Base-by-base conservation (phyloP, 2,329 filamentous ascomycete genomes). In the Amylocarpus encephaloides region DNA sequence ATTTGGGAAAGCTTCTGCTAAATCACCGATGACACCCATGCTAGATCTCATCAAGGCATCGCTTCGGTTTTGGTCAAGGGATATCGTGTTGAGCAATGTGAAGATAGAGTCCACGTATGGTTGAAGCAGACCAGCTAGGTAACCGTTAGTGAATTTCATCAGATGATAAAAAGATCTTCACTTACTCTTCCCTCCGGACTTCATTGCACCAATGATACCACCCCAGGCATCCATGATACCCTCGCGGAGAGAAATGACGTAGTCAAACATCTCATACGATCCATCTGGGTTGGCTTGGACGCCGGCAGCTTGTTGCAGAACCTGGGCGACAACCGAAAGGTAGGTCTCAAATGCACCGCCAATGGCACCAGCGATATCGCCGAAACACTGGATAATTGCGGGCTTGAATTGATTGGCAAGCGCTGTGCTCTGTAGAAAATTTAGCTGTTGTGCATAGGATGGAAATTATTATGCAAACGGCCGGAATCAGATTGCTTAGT, bases 181-280 rank as follows among this genome's bases (percentile, higher is more conserved):
- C 82, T 69, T 70, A 86, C 85, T 83, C 75, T 92, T 92, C 64
- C 74, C 75, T 64, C 85, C 88, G 46, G 78, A 72, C 75, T 93
- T 95, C 85, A 97, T 90, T 47, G 93, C 90, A 68, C 92, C 83
- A 66, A 98, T 90, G 59, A 95, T 93, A 59, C 93, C 93, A 63
- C 91, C 90, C 91, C 94, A 98, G 32, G 93, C 93, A 76, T 98
- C 93, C 85, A 97, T 95, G 60, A 98, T 97, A 61, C 92, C 93
- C 67, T 98, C 94, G 48, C 93, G 85, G 43, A 98, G 79, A 16
- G 91, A 95, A 57, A 95, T 82, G 61, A 98, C 85, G 67, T 98
- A 98, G 70, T 97, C 92, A 51, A 91, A 85, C 86, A 97, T 95
- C 71, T 98, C 93, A 62, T 91, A 93, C 45, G 86, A 87, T 52